Conservation (phyloP, 139 green algal genomes). For the Yamagishiella unicocca region DNA sequence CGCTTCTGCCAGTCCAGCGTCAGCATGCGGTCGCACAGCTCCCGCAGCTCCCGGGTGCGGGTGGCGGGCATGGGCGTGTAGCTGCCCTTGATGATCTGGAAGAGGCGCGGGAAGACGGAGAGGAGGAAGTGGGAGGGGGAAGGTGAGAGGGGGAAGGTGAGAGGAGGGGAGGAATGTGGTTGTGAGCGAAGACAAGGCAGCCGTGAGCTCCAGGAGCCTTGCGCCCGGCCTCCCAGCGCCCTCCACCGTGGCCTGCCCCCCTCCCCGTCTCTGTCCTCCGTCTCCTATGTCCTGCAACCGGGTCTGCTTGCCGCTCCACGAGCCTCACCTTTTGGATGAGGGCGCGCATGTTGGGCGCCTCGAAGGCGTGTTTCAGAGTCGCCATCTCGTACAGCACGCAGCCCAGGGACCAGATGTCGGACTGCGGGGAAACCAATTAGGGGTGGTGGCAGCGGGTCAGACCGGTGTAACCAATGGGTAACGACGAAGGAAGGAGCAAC, state of each 20-base stretch:
- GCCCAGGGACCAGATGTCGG: slow-evolving; percentile 81
- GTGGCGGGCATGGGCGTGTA: slow-evolving; percentile 57
- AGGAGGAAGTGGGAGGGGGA: background rate
- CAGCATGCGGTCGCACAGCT: slow-evolving; percentile 74
- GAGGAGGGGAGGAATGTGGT: too few species aligned
- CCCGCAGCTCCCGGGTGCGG: slow-evolving; percentile 63
- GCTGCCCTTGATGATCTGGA: slow-evolving; percentile 71
- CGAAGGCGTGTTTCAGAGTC: slow-evolving; percentile 78
- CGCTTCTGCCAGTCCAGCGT: slow-evolving; percentile 65
- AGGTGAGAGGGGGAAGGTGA: too few species aligned
- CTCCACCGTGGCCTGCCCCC: too few species aligned
- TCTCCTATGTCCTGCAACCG: too few species aligned
- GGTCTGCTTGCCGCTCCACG: background rate
- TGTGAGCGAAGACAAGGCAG: too few species aligned
- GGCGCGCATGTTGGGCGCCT: slow-evolving; percentile 73
- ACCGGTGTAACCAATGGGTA: too few species aligned
- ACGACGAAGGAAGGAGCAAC: too few species aligned
- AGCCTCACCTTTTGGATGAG: slow-evolving; percentile 71
- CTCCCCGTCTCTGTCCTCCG: too few species aligned
- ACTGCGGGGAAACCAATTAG: slow-evolving; percentile 63
- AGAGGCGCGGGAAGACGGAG: too few species aligned
- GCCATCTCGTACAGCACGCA: slow-evolving; percentile 87
- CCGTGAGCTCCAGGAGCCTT: too few species aligned
- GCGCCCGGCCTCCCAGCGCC: too few species aligned
- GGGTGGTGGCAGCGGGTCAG: too few species aligned